Conservation (phyloP, 2,329 filamentous ascomycete species). For the Calonectria naviculata region DNA sequence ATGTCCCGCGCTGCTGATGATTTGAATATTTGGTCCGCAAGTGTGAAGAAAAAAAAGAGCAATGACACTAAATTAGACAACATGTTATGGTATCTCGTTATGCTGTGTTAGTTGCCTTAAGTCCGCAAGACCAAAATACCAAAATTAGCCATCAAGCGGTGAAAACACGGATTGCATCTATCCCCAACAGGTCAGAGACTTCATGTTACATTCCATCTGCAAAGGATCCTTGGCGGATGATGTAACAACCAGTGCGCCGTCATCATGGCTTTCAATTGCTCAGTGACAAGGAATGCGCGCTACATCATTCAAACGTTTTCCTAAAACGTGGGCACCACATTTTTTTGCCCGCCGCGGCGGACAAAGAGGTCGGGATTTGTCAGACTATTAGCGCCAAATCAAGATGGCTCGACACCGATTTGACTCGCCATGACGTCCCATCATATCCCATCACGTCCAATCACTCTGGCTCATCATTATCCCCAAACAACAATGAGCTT, state of each 20-base stretch:
- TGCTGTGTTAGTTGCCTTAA: constrained; percentile 9
- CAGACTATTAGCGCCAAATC: constrained; percentile 17
- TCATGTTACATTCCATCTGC: constrained; percentile 17
- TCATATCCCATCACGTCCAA: constrained; percentile 9
- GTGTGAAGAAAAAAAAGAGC: not conserved
- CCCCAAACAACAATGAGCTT: constrained; percentile 27
- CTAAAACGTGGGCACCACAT: not conserved
- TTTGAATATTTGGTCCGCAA: not conserved
- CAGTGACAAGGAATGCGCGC: not conserved
- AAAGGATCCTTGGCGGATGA: constrained; percentile 13
- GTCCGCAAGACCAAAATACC: not conserved
- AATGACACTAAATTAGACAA: not conserved
- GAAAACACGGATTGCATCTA: constrained; percentile 11
- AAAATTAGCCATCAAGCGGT: not conserved
- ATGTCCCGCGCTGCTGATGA: not conserved
- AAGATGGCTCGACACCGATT: constrained; percentile 4
- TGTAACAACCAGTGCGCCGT: constrained; percentile 7
- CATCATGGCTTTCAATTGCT: constrained; percentile 1
- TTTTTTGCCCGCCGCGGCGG: constrained; percentile 31
- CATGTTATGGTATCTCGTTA: constrained; percentile 34
- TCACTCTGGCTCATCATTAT: constrained; percentile 27
- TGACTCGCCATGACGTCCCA: constrained; percentile 8
- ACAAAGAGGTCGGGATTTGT: constrained; percentile 18
- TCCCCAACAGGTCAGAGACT: not conserved
- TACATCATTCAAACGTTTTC: not conserved